Base-by-base conservation (phyloP, 345 rosid species). In the Moricandia moricandioides region DNA sequence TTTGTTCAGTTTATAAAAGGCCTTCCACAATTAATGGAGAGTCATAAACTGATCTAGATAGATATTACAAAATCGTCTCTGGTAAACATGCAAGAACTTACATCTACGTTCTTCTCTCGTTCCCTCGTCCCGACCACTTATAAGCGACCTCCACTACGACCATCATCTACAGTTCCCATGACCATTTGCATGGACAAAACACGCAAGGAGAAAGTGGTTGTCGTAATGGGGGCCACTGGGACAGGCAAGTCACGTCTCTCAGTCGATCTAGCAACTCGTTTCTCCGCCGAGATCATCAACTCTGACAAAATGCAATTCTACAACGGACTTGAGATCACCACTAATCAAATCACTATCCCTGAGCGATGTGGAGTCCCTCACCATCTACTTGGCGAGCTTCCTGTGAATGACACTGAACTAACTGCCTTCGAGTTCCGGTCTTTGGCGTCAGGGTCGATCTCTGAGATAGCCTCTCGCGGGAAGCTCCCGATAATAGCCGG, bases 171-270 rank as follows among this genome's bases (percentile, higher is more conserved):
- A 11, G 54, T n/a, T 62, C 70, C 65, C 21, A 70, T 62, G 80
- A 56, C 76, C 17, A 17, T 77, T 30, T 71, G 76, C 68, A 77
- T 77, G 72, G 47, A 47, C 17, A 55, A 67, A 10, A 37, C 54
- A 56, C 39, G 9, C 29, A 85, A 82, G 69, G 87, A 88, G n/a
- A 93, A 89, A 86, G 83, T 88, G 24, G 80, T 93, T 60, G 77
- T 89, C 66, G 58, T 89, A 57, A 60, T 89, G 86, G 98, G 98
- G 27, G 90, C 88, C 6, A 93, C 98, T 0, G 98, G 97, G 14
- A 74, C 91, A 0, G 96, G 98, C 14, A 93, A 93, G 65, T 91
- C 98, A 8, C 81, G 88, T 1, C 94, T 93, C 39, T 93, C 98
- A 6, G 60, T 91, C 7, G 96, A 89, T 70, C 81, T 93, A 0